These are phyloP conservation scores for Candida maesae DNA, from an alignment of 805 yeast species.

Conservation along the genomic window DNA sequence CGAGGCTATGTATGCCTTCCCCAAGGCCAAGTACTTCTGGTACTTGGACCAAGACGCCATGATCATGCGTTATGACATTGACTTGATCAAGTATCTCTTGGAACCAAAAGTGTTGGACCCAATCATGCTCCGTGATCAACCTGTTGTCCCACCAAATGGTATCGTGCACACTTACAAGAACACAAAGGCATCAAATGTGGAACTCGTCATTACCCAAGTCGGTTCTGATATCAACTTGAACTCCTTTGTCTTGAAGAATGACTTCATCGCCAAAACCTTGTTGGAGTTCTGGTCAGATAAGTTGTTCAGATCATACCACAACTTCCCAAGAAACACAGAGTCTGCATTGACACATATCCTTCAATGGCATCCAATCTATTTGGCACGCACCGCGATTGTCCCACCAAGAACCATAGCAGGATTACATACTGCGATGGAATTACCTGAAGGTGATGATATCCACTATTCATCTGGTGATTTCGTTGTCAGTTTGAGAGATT, in stretches of 20 bases:
- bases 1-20: slow-evolving; percentile 93
- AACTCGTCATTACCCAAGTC: slow-evolving; percentile 68
- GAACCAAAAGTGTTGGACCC: slow-evolving; percentile 58
- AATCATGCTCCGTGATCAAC: slow-evolving; percentile 62
- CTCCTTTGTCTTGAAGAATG: slow-evolving; percentile 67
- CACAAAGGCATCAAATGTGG: slow-evolving; percentile 49
- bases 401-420: slow-evolving; percentile 58
- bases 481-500: slow-evolving; percentile 57
- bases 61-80: slow-evolving; percentile 66
- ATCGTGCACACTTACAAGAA: slow-evolving; percentile 65
- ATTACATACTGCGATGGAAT: slow-evolving; percentile 35
- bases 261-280: slow-evolving; percentile 58
- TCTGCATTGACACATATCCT: slow-evolving; percentile 80
- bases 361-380: slow-evolving; percentile 90
- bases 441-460: slow-evolving; percentile 40
- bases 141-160: slow-evolving; percentile 68
- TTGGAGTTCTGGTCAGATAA: slow-evolving; percentile 81
- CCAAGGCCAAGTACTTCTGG: slow-evolving; percentile 89
- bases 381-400: slow-evolving; percentile 70
- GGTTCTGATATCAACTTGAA: slow-evolving; percentile 58
- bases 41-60: slow-evolving; percentile 75
- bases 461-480: slow-evolving; percentile 65
- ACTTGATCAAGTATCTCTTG: slow-evolving; percentile 57
- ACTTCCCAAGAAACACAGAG: slow-evolving; percentile 55
- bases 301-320: slow-evolving; percentile 58